These are phyloP conservation scores for Medicago truncatula DNA, from an alignment of 306 rosid species.

Conservation along the genomic window DNA sequence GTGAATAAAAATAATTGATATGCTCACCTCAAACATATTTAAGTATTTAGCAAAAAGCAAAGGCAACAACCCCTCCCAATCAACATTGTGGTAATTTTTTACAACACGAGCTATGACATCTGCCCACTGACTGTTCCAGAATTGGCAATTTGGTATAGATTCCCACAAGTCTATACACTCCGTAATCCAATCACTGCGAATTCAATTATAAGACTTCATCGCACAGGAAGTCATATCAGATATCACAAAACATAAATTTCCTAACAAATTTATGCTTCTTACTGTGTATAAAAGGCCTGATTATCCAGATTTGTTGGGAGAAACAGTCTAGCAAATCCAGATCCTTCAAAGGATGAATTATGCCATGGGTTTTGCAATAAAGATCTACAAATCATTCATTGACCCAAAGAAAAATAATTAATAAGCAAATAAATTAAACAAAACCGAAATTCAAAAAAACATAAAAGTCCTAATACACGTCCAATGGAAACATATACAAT, in stretches of 20 bases:
- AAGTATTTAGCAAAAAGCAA: conserved; percentile 88
- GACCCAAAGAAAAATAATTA: conserved; percentile 32
- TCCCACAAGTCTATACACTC: conserved; percentile 83
- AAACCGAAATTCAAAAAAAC: conserved; percentile 18
- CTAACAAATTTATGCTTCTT: conserved; percentile 53
- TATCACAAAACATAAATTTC: conserved; percentile 39
- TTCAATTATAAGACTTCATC: conserved; percentile 45
- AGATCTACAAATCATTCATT: conserved; percentile 66
- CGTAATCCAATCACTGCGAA: conserved; percentile 74
- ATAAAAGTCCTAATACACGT: conserved; percentile 3
- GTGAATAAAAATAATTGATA: conserved; percentile 34
- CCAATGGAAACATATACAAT: conserved; percentile 31
- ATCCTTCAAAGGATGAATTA: conserved; percentile 95
- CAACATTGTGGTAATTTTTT: conserved; percentile 71
- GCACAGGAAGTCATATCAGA: conserved; percentile 38
- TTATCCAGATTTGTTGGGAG: conserved; percentile 91
- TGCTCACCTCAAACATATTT: conserved; percentile 97
- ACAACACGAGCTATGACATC: conserved; percentile 90
- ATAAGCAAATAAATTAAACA: conserved; percentile 33
- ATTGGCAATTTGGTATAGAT: conserved; percentile 95
- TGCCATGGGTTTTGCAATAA: conserved; percentile 98
- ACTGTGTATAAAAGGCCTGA: conserved; percentile 81
- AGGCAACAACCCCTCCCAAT: conserved; percentile 88
- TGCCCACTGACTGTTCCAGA: conserved; percentile 99
- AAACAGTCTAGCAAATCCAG: conserved; percentile 95